Base-by-base conservation (phyloP, 139 green algal genomes). In the Auxenochlorella pyrenoidosa region DNA sequence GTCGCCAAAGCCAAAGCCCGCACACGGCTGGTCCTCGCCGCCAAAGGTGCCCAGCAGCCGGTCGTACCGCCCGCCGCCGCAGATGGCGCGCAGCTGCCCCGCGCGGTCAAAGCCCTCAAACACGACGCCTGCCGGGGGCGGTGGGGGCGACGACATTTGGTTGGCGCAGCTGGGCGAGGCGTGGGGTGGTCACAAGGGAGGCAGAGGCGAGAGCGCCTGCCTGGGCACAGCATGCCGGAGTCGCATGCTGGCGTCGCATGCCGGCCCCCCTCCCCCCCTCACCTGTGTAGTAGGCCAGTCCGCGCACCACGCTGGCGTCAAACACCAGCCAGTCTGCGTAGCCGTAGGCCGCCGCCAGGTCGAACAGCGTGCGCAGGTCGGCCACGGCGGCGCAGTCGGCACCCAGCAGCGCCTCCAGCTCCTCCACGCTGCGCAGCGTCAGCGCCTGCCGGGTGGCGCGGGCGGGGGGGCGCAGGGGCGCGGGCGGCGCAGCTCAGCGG, bases 261-360 rank as follows among this genome's bases (percentile, higher is more conserved):
- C n/a, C n/a, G n/a, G n/a, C n/a, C n/a, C n/a, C n/a, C n/a, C n/a
- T n/a, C n/a, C n/a, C n/a, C n/a, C n/a, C 36, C 44, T 66, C 86
- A 95, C 96, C 95, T 83, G 97, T 99, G 94, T 99, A 99, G 93
- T 99, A 99, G 0, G 98, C 97, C 71, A 99, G 94, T 30, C 98
- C 98, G 41, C 98, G 91, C 68, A 99, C 97, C 3, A 99, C 94
- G 71, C 89, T 96, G 24, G 96, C 93, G 82, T 99, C 97, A 92
- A 99, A 98, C 41, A 95, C 88, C 36, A 99, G 93, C 96, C 96
- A 99, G 79, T 99, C 95, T 5, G 86, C 82, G 65, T 93, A 95
- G 65, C 96, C 97, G 87, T 98, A 98, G 0, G 93, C 97, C 13
- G 94, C 92, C 5, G 96, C 96, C 43, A 99, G 93, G 36, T 73